These are phyloP conservation scores for Trametes cinnabarina DNA, from an alignment of 768 basidiomycete species.

Conservation along the genomic window DNA sequence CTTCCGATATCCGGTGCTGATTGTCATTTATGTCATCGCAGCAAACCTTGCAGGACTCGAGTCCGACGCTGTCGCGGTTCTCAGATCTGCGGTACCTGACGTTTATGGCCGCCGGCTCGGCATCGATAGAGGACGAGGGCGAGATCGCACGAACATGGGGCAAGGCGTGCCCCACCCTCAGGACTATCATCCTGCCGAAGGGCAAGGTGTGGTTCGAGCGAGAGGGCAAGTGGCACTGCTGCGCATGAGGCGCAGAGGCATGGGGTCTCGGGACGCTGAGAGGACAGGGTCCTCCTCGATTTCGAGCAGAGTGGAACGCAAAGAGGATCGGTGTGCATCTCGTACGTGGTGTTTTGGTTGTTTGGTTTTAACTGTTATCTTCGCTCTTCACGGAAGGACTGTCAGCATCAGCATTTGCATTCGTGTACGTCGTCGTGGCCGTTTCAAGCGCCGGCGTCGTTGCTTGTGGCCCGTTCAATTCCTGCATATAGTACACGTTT, in stretches of 20 bases:
- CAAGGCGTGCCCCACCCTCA: conserved; percentile 54
- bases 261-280: no score
- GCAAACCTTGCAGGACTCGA: conserved; percentile 44
- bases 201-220: conserved; percentile 59
- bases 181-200: conserved; percentile 62
- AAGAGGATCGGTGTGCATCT: no score
- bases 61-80: conserved; percentile 42
- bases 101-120: conserved; percentile 49
- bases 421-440: not conserved
- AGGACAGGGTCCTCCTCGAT: no score
- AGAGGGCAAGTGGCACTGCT: conserved; percentile 24
- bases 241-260: no score
- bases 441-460: not conserved
- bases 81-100: conserved; percentile 47
- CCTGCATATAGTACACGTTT: no score
- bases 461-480: no score
- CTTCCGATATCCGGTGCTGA: not conserved
- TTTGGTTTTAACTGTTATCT: no score
- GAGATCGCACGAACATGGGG: conserved; percentile 57
- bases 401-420: not conserved
- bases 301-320: no score
- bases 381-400: no score
- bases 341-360: no score
- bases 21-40: conserved; percentile 13
- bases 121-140: conserved; percentile 40